phyloP scores from a whole-genome alignment of 2,329 filamentous ascomycete species.

The Ophiosphaerella narmari region DNA sequence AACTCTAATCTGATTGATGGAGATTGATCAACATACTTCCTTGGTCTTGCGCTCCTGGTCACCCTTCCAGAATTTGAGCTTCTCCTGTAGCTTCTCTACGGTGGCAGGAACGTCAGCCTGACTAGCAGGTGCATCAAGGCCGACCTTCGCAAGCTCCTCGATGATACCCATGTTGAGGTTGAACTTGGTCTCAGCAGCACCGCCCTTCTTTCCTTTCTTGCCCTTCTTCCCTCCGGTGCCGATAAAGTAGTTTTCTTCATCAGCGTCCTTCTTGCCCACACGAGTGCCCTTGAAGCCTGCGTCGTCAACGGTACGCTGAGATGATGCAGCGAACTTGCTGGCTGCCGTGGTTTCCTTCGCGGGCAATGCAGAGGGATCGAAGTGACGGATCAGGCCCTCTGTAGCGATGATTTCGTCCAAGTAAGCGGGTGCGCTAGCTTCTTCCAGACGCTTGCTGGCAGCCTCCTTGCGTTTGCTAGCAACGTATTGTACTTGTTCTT shows the following conservation, averaged over 20 bases:
- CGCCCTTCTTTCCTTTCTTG: constrained; percentile 79
- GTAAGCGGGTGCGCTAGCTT: constrained; percentile 85
- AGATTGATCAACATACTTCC: constrained; percentile 65
- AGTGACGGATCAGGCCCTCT: constrained; percentile 85
- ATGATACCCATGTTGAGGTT: constrained; percentile 90
- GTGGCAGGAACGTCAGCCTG: constrained; percentile 78
- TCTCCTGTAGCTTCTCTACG: constrained; percentile 88
- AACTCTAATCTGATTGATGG: constrained; percentile 5
- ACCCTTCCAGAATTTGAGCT: constrained; percentile 87
- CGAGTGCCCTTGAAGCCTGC: constrained; percentile 83
- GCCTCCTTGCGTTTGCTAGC: constrained; percentile 76
- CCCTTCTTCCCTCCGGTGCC: constrained; percentile 78
- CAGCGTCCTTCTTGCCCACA: constrained; percentile 83
- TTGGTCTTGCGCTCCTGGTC: constrained; percentile 90
- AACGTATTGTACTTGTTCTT: constrained; percentile 75
- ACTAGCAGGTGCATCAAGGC: constrained; percentile 85
- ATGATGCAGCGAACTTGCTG: constrained; percentile 73
- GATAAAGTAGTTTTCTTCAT: constrained; percentile 82
- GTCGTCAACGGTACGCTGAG: constrained; percentile 82
- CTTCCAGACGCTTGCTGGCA: constrained; percentile 75
- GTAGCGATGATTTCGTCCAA: constrained; percentile 89
- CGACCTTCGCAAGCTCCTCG: constrained; percentile 83
- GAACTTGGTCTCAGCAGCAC: constrained; percentile 66
- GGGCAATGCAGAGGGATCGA: constrained; percentile 72
- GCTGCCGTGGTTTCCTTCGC: constrained; percentile 66